Base-by-base conservation (phyloP, 495 filamentous ascomycete genomes). In the Lophiostoma macrostomum region DNA sequence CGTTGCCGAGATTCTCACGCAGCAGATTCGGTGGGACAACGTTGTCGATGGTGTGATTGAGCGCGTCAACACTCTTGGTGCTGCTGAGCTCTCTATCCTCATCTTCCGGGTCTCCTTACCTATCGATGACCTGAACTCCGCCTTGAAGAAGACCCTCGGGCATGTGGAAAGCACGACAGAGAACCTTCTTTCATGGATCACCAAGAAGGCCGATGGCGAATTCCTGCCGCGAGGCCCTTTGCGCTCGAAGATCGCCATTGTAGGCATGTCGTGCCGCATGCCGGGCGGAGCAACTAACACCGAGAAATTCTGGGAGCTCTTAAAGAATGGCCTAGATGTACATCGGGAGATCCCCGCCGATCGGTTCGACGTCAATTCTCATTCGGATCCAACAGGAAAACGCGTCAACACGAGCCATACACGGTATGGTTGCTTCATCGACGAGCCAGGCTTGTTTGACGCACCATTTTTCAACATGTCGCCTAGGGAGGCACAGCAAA, bases 361-460 rank as follows among this genome's bases (percentile, higher is more conserved):
- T 49, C 64, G 75, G 16, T 79, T 74, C 24, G 70, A 78, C 47
- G 27, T 73, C 2, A 58, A 72, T 0, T 64, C 69, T 0, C 74
- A 79, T 44, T 65, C 41, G 28, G 74, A 79, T 59, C 67, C 70
- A 0, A 62, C 61, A 8, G 75, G 74, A 5, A 71, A 75, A 24
- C 58, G 23, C 4, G 64, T 60, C 25, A 75, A 74, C 36, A 68
- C 64, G 2, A 67, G 57, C 28, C 31, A 35, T 11, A 69, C 58
- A 8, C 60, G 40, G 3, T 71, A 52, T 50, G 72, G 72, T 1
- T 74, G 69, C 44, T 75, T 62, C 20, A 46, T 75, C 10, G 57
- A 73, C 1, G 50, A 69, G n/a, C 61, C 71, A 22, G 72, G 62
- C 12, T 19, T 64, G 3, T 74, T 74, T 43, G 72, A 74, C 54